Percentiles rank a stretch among this genome's conserved stretches.
Conservation (phyloP, 768 basidiomycete species). For the Strobilomyces confusus region DNA sequence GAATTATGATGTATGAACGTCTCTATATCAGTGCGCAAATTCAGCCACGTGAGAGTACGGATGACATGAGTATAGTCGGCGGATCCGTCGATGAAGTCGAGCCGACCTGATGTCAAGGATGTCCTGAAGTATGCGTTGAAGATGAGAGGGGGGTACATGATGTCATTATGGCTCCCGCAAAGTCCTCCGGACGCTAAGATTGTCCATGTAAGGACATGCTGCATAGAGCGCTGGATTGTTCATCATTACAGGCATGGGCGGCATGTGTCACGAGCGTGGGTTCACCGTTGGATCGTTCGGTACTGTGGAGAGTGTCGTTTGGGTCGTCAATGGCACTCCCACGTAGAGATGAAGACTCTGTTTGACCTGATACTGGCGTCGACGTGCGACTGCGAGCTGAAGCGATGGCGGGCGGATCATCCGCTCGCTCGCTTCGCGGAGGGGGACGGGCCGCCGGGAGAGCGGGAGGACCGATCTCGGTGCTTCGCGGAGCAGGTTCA, state of each 20-base stretch:
- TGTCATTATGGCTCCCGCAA: conserved; percentile 14
- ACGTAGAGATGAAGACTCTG: conserved; percentile 27
- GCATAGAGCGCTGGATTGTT: conserved; percentile 9
- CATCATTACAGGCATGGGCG: conserved; percentile 8
- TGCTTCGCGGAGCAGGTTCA: conserved; percentile 2
- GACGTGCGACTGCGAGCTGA: conserved; percentile 24
- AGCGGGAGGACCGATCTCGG: conserved; percentile 5
- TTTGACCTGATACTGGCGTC: conserved; percentile 36
- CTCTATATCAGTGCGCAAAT: conserved; percentile 12
- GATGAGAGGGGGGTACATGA: conserved; percentile 23
- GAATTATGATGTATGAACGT: conserved; percentile 14
- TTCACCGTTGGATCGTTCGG: conserved; percentile 19
- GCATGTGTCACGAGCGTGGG: conserved; percentile 15
- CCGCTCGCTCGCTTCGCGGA: conserved; percentile 9
- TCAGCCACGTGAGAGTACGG: conserved; percentile 5
- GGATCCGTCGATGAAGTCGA: conserved; percentile 40
- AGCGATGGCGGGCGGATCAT: conserved; percentile 9
- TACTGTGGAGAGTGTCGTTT: conserved; percentile 27
- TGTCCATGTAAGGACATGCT: conserved; percentile 3
- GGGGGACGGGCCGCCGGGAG: background rate
- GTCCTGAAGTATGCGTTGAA: conserved; percentile 23
- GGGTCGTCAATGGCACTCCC: conserved; percentile 25
- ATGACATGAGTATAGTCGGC: conserved; percentile 9
- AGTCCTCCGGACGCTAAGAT: conserved; percentile 5
- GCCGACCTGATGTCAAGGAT: conserved; percentile 37